Evolutionary conservation across 352 stramenopile genomes (phyloP).

Genomic region (Globisporangium sylvaticum): DNA sequence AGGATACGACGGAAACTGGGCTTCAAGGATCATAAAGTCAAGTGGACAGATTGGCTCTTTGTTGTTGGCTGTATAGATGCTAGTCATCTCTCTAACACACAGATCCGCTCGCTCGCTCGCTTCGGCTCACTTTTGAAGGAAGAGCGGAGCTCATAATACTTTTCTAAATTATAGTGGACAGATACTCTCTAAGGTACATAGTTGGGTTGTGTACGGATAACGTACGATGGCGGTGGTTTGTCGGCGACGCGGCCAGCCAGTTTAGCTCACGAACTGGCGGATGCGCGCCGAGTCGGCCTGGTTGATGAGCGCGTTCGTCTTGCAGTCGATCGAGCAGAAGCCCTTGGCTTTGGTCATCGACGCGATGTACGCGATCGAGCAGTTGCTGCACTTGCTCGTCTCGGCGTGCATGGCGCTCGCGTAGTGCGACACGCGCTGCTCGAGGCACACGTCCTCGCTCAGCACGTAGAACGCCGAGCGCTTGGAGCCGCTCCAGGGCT

Average conservation of each 20-base stretch:
- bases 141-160: conserved; percentile 15
- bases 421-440: conserved; percentile 62
- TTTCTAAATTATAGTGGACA: conserved; percentile 19
- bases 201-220: not conserved
- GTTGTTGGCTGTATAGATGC: not conserved
- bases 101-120: not conserved
- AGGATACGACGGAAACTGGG: no score
- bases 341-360: conserved; percentile 51
- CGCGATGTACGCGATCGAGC: conserved; percentile 67
- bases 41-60: not conserved
- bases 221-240: not conserved
- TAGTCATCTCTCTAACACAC: not conserved
- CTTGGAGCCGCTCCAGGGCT: conserved; percentile 44
- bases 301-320: conserved; percentile 77
- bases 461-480: conserved; percentile 67
- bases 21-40: not conserved
- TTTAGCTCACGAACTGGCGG: conserved; percentile 46
- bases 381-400: conserved; percentile 82
- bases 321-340: conserved; percentile 87
- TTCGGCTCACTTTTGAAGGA: not conserved
- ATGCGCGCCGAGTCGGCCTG: conserved; percentile 66
- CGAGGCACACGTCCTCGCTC: conserved; percentile 56
- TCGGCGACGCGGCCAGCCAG: not conserved
- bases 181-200: conserved; percentile 16
- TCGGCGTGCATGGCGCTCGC: conserved; percentile 64